phyloP scores from a whole-genome alignment of 441 rosid genomes.

The Mallotus repandus region DNA sequence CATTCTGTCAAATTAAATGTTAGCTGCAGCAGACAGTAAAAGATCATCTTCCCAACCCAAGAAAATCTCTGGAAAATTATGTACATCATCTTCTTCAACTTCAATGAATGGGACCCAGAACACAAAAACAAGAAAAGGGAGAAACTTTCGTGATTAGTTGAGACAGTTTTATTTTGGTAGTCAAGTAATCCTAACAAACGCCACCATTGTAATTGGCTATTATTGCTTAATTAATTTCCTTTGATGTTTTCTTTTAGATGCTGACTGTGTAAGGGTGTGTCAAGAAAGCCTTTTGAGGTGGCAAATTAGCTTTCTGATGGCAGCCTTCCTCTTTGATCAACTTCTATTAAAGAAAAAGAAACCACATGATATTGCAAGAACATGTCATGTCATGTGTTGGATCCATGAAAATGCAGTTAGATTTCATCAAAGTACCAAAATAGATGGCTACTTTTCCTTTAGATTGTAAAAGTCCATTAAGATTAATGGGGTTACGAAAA shows the following conservation, averaged over 20 bases:
- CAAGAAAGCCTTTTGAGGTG: slow-evolving; percentile 35
- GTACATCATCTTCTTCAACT: not conserved
- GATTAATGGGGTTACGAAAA: not conserved
- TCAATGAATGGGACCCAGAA: not conserved
- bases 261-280: slow-evolving; percentile 23
- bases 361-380: not conserved
- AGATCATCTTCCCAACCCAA: not conserved
- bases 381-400: not conserved
- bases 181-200: slow-evolving; percentile 12
- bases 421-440: slow-evolving; percentile 13
- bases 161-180: slow-evolving; percentile 2
- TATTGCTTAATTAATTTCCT: too few relatives aligned
- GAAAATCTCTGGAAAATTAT: slow-evolving; percentile 1
- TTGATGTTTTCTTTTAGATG: not conserved
- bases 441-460: not conserved
- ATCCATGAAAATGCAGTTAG: slow-evolving; percentile 15
- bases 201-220: not conserved
- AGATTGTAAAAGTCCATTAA: not conserved
- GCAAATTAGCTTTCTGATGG: slow-evolving; percentile 40
- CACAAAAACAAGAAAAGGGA: not conserved
- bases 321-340: slow-evolving; percentile 4
- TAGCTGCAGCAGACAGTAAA: not conserved
- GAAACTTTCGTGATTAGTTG: slow-evolving; percentile 13
- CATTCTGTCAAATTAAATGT: not conserved
- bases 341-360: not conserved